Base-by-base conservation (phyloP, 345 rosid species). In the Pistacia vera region DNA sequence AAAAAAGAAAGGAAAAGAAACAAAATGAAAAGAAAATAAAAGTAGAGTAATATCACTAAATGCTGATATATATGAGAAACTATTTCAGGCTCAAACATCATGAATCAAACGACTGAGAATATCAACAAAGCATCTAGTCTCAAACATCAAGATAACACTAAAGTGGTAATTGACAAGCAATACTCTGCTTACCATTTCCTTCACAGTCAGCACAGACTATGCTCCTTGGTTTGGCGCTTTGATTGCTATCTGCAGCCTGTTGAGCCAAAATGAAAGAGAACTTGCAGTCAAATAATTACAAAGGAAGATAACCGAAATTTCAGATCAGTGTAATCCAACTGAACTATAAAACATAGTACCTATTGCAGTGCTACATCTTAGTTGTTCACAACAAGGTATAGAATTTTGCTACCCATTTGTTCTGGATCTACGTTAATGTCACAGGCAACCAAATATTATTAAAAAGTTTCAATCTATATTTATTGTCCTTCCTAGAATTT, bases 161-260 rank as follows among this genome's bases (percentile, higher is more conserved):
- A 54, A 12, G 66, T 41, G 35, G 25, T 13, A 30, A 13, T 35
- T 55, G 4, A 12, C 60, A 28, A 61, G 56, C 7, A 17, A 20
- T 54, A 41, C 11, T 79, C 69, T 11, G 18, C 82, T 82, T 83
- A 90, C 97, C 97, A 48, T 89, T 86, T 35, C 94, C 94, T 16
- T 92, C 93, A 84, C 97, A 95, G 11, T 93, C 90, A 44, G 82
- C 35, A 78, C 99, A 95, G 56, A 95, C 68, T 38, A 95, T 80
- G 86, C 98, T 95, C 81, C 66, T 86, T 25, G 16, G 0, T 78
- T 91, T 91, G 63, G 89, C 52, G 67, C 63, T 52, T 76, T 25
- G 83, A 69, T 77, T 78, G 58, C 80, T 49, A 63, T 81, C 63
- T 54, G 87, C 63, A 20, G 97, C 93, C 99, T 96, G 87, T 76